These are phyloP conservation scores for Botrytis fragariae DNA, from an alignment of 2,329 filamentous ascomycete species.

Conservation along the genomic window DNA sequence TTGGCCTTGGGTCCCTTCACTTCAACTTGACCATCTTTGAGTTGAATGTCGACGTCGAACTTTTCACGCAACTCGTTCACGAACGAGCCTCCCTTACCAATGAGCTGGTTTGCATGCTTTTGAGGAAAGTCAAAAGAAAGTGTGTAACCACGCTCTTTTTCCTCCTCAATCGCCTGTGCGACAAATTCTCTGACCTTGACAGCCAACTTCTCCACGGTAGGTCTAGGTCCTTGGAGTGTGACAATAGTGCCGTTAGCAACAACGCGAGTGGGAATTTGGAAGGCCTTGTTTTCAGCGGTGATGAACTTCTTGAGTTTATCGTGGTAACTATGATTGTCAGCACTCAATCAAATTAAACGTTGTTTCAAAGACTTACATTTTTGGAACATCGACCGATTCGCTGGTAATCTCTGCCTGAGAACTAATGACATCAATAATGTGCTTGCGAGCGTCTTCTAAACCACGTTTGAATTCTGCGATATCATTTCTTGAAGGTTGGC, in stretches of 20 bases:
- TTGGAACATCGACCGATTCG: slow-evolving; percentile 55
- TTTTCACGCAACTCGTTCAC: slow-evolving; percentile 64
- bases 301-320: slow-evolving; percentile 63
- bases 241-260: slow-evolving; percentile 59
- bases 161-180: slow-evolving; percentile 84
- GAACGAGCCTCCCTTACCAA: slow-evolving; percentile 65
- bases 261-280: slow-evolving; percentile 60
- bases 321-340: slow-evolving; percentile 52
- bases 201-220: slow-evolving; percentile 68
- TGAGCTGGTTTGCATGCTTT: slow-evolving; percentile 85
- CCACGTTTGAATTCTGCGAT: slow-evolving; percentile 53
- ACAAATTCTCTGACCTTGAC: slow-evolving; percentile 76
- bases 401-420: slow-evolving; percentile 56
- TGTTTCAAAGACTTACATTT: slow-evolving; percentile 45
- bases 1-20: slow-evolving; percentile 95
- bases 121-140: slow-evolving; percentile 90
- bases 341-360: not conserved
- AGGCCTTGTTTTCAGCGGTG: slow-evolving; percentile 60
- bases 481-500: slow-evolving; percentile 50
- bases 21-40: slow-evolving; percentile 91
- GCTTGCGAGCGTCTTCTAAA: slow-evolving; percentile 54
- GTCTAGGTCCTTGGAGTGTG: slow-evolving; percentile 73
- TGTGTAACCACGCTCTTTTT: slow-evolving; percentile 88
- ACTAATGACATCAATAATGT: slow-evolving; percentile 57
- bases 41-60: slow-evolving; percentile 75